Evolutionary conservation across 768 basidiomycete genomes (phyloP).

Genomic region (Auriculariales sp.): DNA sequence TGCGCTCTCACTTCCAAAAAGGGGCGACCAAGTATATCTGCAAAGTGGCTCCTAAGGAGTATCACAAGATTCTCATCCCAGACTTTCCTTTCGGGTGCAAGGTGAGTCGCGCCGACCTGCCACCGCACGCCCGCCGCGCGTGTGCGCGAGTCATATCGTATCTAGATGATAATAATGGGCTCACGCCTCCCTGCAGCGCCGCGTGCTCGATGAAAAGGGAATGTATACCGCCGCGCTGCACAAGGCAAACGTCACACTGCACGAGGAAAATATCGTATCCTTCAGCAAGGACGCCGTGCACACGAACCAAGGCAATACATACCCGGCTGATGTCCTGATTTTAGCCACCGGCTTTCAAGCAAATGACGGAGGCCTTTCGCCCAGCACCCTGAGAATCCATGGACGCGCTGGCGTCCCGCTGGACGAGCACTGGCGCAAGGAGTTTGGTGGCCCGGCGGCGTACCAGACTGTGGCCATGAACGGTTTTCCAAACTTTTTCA

Average conservation of each 20-base stretch:
- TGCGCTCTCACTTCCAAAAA: not conserved
- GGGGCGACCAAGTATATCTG: conserved; percentile 5
- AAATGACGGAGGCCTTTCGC: not conserved
- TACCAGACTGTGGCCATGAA: conserved; percentile 4
- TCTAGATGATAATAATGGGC: not conserved
- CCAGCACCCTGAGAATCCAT: conserved; percentile 6
- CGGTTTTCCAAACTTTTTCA: conserved; percentile 9
- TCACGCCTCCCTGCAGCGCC: conserved; percentile 9
- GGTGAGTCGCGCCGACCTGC: not conserved
- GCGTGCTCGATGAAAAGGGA: conserved; percentile 11
- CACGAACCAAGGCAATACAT: conserved; percentile 4
- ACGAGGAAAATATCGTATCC: conserved; percentile 7
- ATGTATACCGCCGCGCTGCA: conserved; percentile 9
- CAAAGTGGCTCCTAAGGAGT: conserved; percentile 10
- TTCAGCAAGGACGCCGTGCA: conserved; percentile 6
- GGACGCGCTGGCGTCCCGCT: conserved; percentile 9
- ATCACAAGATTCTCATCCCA: conserved; percentile 10
- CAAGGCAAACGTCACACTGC: conserved; percentile 8
- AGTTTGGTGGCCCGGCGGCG: conserved; percentile 6
- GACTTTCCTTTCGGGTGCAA: conserved; percentile 12
- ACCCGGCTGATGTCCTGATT: conserved; percentile 12
- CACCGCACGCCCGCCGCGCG: too few relatives aligned
- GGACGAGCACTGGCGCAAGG: conserved; percentile 7
- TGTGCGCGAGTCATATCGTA: not conserved
- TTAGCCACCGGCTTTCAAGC: conserved; percentile 9